Percentiles rank a stretch among this genome's conserved stretches.
phyloP scores from a whole-genome alignment of 2,329 filamentous ascomycete species.

The Colletotrichum sp. region DNA sequence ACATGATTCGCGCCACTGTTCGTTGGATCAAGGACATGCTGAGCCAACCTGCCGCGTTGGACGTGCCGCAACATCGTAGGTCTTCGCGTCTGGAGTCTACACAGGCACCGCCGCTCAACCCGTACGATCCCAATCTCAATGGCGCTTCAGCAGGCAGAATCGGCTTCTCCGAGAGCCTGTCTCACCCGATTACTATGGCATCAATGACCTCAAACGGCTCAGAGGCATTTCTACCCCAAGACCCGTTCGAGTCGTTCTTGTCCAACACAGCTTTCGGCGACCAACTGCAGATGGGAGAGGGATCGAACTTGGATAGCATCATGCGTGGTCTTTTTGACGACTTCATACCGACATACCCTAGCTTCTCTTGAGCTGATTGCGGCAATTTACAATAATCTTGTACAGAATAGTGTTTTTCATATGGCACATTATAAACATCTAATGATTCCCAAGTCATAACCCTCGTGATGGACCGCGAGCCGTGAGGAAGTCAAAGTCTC shows the following conservation, averaged over 20 bases:
- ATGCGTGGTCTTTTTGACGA: constrained; percentile 40
- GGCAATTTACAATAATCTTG: background rate
- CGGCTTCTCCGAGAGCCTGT: background rate
- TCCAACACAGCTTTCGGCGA: constrained; percentile 30
- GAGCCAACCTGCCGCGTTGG: background rate
- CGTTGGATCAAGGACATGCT: constrained; percentile 28
- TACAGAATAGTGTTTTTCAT: background rate
- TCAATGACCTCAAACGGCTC: background rate
- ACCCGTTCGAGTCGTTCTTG: constrained; percentile 29
- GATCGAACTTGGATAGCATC: constrained; percentile 35
- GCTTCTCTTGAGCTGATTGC: background rate
- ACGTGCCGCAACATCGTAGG: background rate
- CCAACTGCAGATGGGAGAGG: constrained; percentile 31
- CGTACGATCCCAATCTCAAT: background rate
- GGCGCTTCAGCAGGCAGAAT: background rate
- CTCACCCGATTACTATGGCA: background rate
- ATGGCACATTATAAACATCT: background rate
- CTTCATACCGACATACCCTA: constrained; percentile 34
- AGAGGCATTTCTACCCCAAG: background rate
- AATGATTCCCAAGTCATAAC: background rate
- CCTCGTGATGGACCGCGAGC: constrained; percentile 30
- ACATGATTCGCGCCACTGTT: constrained; percentile 35
- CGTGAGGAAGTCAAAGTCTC: constrained; percentile 67
- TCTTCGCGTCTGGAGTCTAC: background rate
- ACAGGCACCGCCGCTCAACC: background rate